A percentile compares a stretch with the other conserved stretches of the same genome.
Conservation (phyloP, 2,329 filamentous ascomycete genomes). For the Hortaea werneckii region DNA sequence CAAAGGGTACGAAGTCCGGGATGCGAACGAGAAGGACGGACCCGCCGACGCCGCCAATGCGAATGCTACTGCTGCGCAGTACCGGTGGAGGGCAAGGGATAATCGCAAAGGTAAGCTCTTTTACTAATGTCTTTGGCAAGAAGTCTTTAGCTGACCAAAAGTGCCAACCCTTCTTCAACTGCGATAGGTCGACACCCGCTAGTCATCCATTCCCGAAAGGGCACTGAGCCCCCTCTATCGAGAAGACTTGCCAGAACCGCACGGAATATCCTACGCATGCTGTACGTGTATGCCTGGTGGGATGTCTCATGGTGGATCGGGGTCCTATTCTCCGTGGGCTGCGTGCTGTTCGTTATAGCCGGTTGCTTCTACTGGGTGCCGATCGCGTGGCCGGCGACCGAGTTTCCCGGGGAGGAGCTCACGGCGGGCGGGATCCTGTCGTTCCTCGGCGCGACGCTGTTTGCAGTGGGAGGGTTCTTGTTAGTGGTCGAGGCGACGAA, state of each 20-base stretch:
- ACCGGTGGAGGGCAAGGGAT: constrained; percentile 31
- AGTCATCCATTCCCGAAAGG: neutral
- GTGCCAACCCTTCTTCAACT: neutral
- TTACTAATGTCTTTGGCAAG: constrained; percentile 1
- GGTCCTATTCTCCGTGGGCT: constrained; percentile 42
- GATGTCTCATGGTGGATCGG: constrained; percentile 48
- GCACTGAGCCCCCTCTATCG: neutral
- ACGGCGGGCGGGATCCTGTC: constrained; percentile 50
- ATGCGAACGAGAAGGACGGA: neutral
- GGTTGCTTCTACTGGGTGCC: constrained; percentile 56
- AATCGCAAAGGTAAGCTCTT: constrained; percentile 27
- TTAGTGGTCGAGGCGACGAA: constrained; percentile 57
- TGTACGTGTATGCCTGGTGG: constrained; percentile 42
- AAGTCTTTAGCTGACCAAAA: neutral
- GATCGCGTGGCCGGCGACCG: constrained; percentile 39
- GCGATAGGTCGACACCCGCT: neutral
- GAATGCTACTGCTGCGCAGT: constrained; percentile 2
- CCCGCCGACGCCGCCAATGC: neutral
- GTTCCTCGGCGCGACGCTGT: constrained; percentile 55
- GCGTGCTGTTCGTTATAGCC: constrained; percentile 38
- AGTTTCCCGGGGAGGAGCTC: constrained; percentile 43
- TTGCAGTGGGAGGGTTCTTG: constrained; percentile 51
- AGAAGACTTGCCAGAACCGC: neutral
- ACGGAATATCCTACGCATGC: constrained; percentile 37
- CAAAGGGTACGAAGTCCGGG: neutral